Evolutionary conservation across 768 basidiomycete genomes (phyloP), one percentile per base, ranked within the genome.

Genomic region (Collybiopsis confluens): DNA sequence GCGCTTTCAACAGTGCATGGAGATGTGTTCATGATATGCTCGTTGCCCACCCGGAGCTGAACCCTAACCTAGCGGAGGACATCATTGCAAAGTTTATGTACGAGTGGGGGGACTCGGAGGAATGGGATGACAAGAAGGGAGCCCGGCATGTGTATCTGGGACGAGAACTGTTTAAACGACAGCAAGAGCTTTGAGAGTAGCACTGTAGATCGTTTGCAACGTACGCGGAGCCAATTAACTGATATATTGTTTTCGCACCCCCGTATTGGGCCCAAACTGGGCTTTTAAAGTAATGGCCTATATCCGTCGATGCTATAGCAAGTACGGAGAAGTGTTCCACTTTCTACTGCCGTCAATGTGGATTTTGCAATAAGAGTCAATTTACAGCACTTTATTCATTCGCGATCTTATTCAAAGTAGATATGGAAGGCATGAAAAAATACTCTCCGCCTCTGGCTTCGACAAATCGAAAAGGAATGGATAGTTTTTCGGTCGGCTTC

Each of bases 381-480:
- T n/a, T n/a, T n/a, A n/a, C n/a, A n/a, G n/a, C n/a, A n/a, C n/a
- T n/a, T n/a, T n/a, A n/a, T n/a, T n/a, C n/a, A n/a, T n/a, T 33
- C 30, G 30, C 30, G 16, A 40, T 55, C 21, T 54, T 55, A 30
- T 60, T 58, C 44, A 68, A 56, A 36, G 62, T 59, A 7, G 60
- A 60, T 42, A 65, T 59, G 7, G 62, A 61, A 4, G 66, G 67
- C 15, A 61, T 56, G 40, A 67, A 67, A 54, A 65, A 68, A 44
- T 64, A 64, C 30, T 64, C 67, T 26, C 67, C 62, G 48, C 65
- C 59, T 24, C 64, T 53, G n/a, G 64, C 56, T n/a, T 42, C 57
- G 43, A 67, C 56, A 42, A 61, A 63, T 45, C n/a, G n/a, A n/a
- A 23, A 10, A 21, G 26, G 28, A 20, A 51, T 57, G 50, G 54